Evolutionary conservation across 2,329 filamentous ascomycete species (phyloP).

Genomic region (Penicillium occitanis): DNA sequence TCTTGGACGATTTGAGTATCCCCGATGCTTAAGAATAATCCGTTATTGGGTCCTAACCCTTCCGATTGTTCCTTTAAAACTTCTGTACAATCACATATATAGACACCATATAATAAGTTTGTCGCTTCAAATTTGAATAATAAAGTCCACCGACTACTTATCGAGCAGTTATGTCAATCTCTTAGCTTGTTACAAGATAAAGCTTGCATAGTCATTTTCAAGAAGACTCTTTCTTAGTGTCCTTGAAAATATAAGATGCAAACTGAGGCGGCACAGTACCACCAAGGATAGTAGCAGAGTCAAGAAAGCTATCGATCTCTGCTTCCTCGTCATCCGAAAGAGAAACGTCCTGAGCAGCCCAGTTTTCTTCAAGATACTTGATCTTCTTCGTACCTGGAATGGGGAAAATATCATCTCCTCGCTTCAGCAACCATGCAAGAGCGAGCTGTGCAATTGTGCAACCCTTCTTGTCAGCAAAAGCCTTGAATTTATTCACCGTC

Average conservation of each 20-base stretch:
- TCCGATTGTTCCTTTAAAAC: too few relatives aligned
- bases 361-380: conserved; percentile 22
- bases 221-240: conserved; percentile 12
- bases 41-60: neutral
- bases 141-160: neutral
- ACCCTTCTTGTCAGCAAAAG: conserved; percentile 55
- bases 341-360: conserved; percentile 6
- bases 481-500: conserved; percentile 36
- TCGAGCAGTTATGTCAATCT: too few relatives aligned
- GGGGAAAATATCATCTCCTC: conserved; percentile 45
- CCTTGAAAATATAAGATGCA: conserved; percentile 14
- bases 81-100: neutral
- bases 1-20: neutral
- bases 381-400: conserved; percentile 32
- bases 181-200: too few relatives aligned
- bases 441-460: conserved; percentile 59
- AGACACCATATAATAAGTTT: neutral
- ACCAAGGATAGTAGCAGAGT: conserved; percentile 14
- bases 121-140: neutral
- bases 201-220: neutral
- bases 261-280: conserved; percentile 4
- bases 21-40: neutral
- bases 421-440: conserved; percentile 63
- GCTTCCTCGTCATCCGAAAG: conserved; percentile 14
- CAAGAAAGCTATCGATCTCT: conserved; percentile 13